These are phyloP conservation scores for Parsonsia alboflavescens DNA, from an alignment of 257 asterid genomes.

Conservation along the genomic window DNA sequence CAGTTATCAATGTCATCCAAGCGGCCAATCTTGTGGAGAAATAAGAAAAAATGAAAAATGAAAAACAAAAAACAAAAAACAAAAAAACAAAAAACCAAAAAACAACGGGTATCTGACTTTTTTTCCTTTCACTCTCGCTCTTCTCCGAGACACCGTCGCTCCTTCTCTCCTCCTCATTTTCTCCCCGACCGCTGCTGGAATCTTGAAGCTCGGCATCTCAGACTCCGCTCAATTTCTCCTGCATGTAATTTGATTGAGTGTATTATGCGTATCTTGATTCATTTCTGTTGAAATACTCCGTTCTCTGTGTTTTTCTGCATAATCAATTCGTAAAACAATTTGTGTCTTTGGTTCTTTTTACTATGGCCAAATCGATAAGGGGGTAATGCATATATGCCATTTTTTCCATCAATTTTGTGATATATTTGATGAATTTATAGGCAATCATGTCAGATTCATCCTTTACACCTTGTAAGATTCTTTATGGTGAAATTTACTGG, in stretches of 20 bases:
- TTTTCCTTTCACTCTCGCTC: neutral
- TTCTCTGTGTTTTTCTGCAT: neutral
- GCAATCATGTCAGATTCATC: slow-evolving; percentile 7
- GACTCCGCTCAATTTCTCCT: neutral
- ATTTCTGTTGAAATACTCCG: neutral
- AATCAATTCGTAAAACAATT: neutral
- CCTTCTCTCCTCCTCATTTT: neutral
- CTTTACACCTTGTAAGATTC: neutral
- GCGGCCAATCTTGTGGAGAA: no score
- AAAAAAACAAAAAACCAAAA: neutral
- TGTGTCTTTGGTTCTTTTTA: neutral
- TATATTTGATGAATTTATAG: neutral
- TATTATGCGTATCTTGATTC: neutral
- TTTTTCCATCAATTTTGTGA: neutral
- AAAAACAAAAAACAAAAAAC: neutral
- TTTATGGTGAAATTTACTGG: neutral
- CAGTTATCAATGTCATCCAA: no score
- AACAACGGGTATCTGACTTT: slow-evolving; percentile 8
- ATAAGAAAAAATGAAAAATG: neutral
- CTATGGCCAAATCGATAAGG: neutral
- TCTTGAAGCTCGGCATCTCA: slow-evolving; percentile 7
- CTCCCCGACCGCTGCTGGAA: neutral
- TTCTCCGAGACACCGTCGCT: neutral
- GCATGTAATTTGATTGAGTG: slow-evolving; percentile 4
- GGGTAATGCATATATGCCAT: neutral